Evolutionary conservation across 2,329 filamentous ascomycete species (phyloP), one percentile per base, ranked within the genome.

Genomic region (Pyrenophora graminea): DNA sequence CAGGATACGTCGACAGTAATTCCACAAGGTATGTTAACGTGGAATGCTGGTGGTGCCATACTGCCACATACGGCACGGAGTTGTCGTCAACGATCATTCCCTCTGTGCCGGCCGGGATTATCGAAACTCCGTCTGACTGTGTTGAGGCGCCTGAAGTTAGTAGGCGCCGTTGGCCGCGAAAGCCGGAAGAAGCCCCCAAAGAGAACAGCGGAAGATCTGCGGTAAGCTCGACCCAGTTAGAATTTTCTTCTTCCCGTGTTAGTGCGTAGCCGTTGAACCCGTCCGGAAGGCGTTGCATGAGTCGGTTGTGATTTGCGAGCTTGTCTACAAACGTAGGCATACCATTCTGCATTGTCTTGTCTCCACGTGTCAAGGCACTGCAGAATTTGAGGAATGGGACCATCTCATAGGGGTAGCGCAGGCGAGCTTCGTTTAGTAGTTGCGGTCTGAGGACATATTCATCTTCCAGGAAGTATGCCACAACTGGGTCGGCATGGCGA

Each of bases 401-500:
- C 39, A 90, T 86, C 73, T 97, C 93, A 71, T 90, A 93, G 0
- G 93, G 93, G 67, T 91, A 97, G 48, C 93, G 86, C 53, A 84
- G 82, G 37, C 87, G 81, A 6, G 92, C 85, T 67, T 89, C 83
- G 42, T 83, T 78, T 27, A 96, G 84, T 55, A 88, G 73, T 15
- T 73, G 71, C 23, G 76, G 79, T 65, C 88, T 79, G 15, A 91
- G 72, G 6, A 78, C 55, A 30, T 69, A 66, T 17, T 78, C 70
- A 56, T 89, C 84, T 15, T 79, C 74, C 19, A 86, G 73, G 56
- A 88, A 83, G 17, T 76, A 74, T n/a, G 73, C 71, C n/a, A 75
- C 71, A 63, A 82, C 53, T 6, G 74, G 68, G 47, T 71, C 66
- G 6, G 60, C 56, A 21, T 68, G 53, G 13, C 51, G 56, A 12